Conservation (phyloP, 2,329 filamentous ascomycete genomes). For the Fusarium sp. region DNA sequence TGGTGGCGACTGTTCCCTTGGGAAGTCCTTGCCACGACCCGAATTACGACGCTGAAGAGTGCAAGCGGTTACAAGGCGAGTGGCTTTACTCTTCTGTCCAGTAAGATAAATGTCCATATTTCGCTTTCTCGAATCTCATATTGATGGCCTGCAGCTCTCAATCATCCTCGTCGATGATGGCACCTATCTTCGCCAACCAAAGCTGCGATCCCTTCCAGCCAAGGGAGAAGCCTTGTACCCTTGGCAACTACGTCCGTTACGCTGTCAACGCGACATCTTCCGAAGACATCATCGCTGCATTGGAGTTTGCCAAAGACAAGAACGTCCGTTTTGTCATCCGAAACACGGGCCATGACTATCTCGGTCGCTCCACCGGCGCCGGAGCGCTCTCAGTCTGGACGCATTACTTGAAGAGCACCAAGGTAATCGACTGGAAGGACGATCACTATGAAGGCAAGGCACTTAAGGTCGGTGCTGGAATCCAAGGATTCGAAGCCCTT, state of each 20-base stretch:
- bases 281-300: conserved; percentile 48
- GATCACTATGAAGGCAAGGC: conserved; percentile 62
- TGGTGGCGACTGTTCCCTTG: conserved; percentile 64
- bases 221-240: conserved; percentile 51
- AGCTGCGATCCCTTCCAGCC: conserved; percentile 54
- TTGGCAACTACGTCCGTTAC: conserved; percentile 59
- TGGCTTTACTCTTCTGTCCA: conserved; percentile 62
- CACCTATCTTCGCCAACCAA: conserved; percentile 54
- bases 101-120: conserved; percentile 45
- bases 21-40: conserved; percentile 63
- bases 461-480: conserved; percentile 66
- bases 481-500: conserved; percentile 62
- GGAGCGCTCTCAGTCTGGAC: conserved; percentile 57
- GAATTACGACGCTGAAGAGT: conserved; percentile 59
- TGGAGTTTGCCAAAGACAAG: conserved; percentile 46
- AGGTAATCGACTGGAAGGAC: conserved; percentile 55
- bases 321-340: conserved; percentile 63
- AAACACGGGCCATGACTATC: conserved; percentile 66
- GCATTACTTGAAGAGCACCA: conserved; percentile 56
- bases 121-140: fast-evolving
- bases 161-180: conserved; percentile 49
- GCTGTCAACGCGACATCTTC: conserved; percentile 50
- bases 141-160: conserved; percentile 16
- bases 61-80: conserved; percentile 54
- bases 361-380: conserved; percentile 68